Conservation (phyloP, 2,329 filamentous ascomycete species). For the Elsinoe perseae region DNA sequence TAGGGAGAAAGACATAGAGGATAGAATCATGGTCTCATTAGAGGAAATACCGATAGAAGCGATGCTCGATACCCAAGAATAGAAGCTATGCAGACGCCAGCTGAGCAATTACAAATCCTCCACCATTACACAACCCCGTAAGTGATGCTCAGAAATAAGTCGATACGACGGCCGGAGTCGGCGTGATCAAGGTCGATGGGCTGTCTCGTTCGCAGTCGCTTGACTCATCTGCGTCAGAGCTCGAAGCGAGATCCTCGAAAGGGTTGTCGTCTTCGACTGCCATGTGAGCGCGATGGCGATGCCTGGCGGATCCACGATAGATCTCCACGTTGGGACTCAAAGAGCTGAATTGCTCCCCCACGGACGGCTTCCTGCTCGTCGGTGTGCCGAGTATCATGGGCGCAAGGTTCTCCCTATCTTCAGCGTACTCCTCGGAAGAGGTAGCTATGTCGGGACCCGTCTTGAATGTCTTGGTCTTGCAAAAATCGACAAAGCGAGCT, state of each 20-base stretch:
- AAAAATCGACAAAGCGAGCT: not conserved
- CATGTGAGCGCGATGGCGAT: not conserved
- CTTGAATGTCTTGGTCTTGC: not conserved
- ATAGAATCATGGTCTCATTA: not conserved
- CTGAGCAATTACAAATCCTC: not conserved
- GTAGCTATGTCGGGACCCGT: not conserved
- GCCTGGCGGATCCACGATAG: constrained; percentile 12
- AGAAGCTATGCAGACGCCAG: constrained; percentile 6
- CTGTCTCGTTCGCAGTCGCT: not conserved
- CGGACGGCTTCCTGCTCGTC: not conserved
- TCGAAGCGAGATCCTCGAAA: not conserved
- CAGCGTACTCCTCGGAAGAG: not conserved
- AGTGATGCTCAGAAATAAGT: constrained; percentile 3
- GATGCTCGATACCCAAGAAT: constrained; percentile 15
- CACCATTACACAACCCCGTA: not conserved
- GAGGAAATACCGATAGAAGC: constrained; percentile 7
- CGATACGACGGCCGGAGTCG: not conserved
- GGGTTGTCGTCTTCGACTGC: not conserved
- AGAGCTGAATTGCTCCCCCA: not conserved
- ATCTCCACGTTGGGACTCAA: constrained; percentile 18
- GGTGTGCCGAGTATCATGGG: not conserved
- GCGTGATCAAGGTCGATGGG: not conserved
- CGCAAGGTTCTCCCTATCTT: not conserved
- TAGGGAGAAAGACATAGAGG: no score
- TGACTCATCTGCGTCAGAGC: constrained; percentile 1